These are phyloP conservation scores for Claviceps pusilla DNA, from an alignment of 2,329 filamentous ascomycete species.

Conservation along the genomic window DNA sequence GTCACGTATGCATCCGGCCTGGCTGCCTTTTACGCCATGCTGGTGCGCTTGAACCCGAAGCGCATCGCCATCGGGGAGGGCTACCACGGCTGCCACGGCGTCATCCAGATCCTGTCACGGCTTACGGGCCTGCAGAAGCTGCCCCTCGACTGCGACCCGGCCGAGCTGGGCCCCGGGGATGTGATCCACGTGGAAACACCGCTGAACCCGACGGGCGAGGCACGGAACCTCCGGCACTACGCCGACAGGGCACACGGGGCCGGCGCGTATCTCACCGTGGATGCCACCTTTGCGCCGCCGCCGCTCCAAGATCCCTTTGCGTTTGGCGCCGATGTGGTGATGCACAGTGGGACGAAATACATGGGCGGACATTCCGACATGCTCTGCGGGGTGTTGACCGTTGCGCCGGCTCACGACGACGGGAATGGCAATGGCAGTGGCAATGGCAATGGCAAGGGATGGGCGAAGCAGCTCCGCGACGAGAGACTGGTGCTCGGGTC, in stretches of 20 bases:
- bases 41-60: constrained; percentile 71
- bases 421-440: background rate
- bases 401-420: constrained; percentile 33
- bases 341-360: constrained; percentile 95
- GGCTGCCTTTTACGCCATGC: constrained; percentile 72
- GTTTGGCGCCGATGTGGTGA: constrained; percentile 68
- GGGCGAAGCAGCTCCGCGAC: constrained; percentile 42
- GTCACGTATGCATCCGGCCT: constrained; percentile 77
- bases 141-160: constrained; percentile 51
- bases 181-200: constrained; percentile 87
- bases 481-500: constrained; percentile 68
- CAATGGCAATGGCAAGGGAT: constrained; percentile 14
- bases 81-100: constrained; percentile 89
- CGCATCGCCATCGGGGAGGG: constrained; percentile 69
- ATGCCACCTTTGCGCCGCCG: constrained; percentile 86
- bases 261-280: constrained; percentile 68
- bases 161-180: constrained; percentile 59
- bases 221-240: constrained; percentile 56
- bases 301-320: constrained; percentile 74
- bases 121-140: constrained; percentile 63
- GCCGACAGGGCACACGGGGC: constrained; percentile 54
- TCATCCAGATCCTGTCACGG: constrained; percentile 57
- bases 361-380: constrained; percentile 90
- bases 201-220: constrained; percentile 77
- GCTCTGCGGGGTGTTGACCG: constrained; percentile 69